Percentiles rank a stretch among this genome's conserved stretches.
Evolutionary conservation across 2,329 filamentous ascomycete species (phyloP).

Genomic region (Neoascochyta sp.): DNA sequence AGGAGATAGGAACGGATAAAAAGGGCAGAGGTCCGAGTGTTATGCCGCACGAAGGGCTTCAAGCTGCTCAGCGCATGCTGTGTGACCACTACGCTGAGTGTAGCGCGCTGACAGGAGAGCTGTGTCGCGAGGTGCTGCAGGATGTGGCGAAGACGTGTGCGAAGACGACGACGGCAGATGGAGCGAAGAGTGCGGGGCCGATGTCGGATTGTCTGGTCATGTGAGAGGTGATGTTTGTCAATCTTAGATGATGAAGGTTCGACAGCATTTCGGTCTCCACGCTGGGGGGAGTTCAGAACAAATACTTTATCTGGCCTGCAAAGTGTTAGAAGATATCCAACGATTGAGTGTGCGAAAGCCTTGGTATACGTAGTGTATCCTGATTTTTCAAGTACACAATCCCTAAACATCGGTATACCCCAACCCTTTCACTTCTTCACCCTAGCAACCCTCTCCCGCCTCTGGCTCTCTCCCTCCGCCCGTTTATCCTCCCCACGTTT

Average conservation of each 20-base stretch:
- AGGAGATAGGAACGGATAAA: conserved; percentile 36
- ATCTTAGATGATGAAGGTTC: too few species aligned
- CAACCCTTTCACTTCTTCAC: too few species aligned
- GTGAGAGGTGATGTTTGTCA: too few species aligned
- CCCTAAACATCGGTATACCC: too few species aligned
- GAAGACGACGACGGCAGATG: conserved; percentile 55
- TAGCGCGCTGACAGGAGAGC: conserved; percentile 57
- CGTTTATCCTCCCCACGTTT: not conserved
- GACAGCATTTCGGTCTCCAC: too few species aligned
- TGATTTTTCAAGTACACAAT: too few species aligned
- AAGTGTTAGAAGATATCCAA: too few species aligned
- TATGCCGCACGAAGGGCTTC: conserved; percentile 50
- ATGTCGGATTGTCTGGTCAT: conserved; percentile 19
- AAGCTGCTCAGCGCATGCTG: conserved; percentile 55
- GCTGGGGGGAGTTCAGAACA: too few species aligned
- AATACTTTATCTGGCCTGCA: too few species aligned
- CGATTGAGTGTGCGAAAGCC: too few species aligned
- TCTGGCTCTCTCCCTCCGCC: not conserved
- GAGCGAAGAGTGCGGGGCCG: conserved; percentile 46
- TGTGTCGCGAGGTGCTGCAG: conserved; percentile 58
- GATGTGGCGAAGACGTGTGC: conserved; percentile 57
- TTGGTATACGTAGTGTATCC: too few species aligned
- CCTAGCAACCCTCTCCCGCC: not conserved
- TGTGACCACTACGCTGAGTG: conserved; percentile 63
- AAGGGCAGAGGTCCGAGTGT: conserved; percentile 41